These are phyloP conservation scores for Stenocarpella maydis DNA, from an alignment of 2,329 filamentous ascomycete species.

Conservation along the genomic window DNA sequence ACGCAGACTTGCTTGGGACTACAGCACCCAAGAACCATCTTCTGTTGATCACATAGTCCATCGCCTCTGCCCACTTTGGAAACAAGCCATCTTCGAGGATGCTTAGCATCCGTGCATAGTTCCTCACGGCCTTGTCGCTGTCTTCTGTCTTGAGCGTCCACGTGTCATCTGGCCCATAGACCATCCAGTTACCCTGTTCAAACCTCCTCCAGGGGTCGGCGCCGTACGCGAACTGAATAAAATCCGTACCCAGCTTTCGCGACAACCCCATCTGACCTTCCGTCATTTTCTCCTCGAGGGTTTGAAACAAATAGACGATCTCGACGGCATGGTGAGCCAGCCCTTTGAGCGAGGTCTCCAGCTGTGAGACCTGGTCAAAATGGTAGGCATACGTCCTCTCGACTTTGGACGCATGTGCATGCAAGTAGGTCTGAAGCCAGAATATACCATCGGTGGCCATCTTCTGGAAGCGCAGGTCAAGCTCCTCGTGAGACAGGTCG, in stretches of 20 bases:
- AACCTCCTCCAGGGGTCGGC: background rate
- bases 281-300: constrained; percentile 7
- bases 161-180: background rate
- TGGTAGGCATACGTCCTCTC: constrained; percentile 11
- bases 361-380: constrained; percentile 10
- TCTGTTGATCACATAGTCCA: constrained; percentile 13
- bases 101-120: constrained; percentile 8
- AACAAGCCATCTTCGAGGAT: constrained; percentile 12
- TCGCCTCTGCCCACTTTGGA: constrained; percentile 4
- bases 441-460: constrained; percentile 6
- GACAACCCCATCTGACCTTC: background rate
- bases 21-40: constrained; percentile 9
- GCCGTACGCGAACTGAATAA: background rate
- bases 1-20: background rate
- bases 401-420: background rate
- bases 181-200: background rate
- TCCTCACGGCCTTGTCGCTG: background rate
- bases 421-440: constrained; percentile 7
- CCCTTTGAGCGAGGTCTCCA: background rate
- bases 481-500: background rate
- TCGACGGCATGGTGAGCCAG: constrained; percentile 1
- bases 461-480: background rate
- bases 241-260: background rate
- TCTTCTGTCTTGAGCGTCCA: background rate
- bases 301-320: background rate